These are phyloP conservation scores for Pachysandra terminalis DNA, from an alignment of 164 flowering plant species.

Conservation along the genomic window DNA sequence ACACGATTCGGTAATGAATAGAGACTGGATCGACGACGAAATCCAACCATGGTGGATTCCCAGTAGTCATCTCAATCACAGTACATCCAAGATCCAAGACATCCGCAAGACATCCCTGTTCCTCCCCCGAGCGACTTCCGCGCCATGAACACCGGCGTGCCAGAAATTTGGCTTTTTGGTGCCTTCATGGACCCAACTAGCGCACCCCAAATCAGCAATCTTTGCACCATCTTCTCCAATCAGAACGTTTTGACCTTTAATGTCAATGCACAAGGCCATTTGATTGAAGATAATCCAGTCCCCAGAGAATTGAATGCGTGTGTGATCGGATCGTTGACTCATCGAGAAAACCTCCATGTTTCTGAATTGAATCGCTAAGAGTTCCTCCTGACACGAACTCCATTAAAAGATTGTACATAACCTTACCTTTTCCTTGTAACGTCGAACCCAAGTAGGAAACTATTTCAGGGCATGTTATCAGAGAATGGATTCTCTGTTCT, in stretches of 20 bases:
- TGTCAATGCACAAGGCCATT: constrained; percentile 70
- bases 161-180: constrained; percentile 27
- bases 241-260: constrained; percentile 66
- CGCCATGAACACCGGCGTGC: constrained; percentile 81
- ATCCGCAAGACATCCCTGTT: constrained; percentile 66
- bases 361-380: constrained; percentile 37
- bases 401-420: constrained; percentile 54
- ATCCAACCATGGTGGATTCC: constrained; percentile 55
- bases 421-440: constrained; percentile 22
- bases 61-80: constrained; percentile 77
- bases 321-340: constrained; percentile 35
- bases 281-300: constrained; percentile 55
- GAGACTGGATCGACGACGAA: constrained; percentile 43
- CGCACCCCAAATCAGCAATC: constrained; percentile 79
- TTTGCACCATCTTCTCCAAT: constrained; percentile 45
- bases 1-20: constrained; percentile 50
- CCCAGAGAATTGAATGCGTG: constrained; percentile 40
- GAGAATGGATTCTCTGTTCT: constrained; percentile 49
- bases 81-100: constrained; percentile 86
- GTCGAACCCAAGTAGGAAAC: constrained; percentile 51
- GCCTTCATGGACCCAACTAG: constrained; percentile 29
- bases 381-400: constrained; percentile 64
- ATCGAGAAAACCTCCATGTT: constrained; percentile 33
- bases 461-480: constrained; percentile 35
- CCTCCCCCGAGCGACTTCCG: constrained; percentile 80